phyloP scores from a whole-genome alignment of 192 early-diverging fungal species.

The Haplosporangium gracile region DNA sequence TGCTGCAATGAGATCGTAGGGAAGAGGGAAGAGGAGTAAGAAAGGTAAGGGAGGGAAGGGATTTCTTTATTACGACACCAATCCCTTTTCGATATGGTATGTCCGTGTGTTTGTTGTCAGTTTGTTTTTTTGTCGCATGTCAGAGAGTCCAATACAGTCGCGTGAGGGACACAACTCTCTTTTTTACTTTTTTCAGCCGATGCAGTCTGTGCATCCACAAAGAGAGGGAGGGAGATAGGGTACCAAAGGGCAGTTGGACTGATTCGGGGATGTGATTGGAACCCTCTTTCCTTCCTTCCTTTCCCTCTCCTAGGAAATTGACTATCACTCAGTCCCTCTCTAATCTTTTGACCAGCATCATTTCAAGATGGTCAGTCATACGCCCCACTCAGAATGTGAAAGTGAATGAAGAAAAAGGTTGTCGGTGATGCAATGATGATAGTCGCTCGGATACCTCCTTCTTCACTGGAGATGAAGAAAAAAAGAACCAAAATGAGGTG shows the following conservation, averaged over 20 bases:
- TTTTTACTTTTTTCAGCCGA: neutral
- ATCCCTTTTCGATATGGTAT: neutral
- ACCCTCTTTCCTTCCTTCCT: neutral
- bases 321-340: neutral
- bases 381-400: neutral
- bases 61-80: neutral
- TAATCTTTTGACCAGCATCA: neutral
- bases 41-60: neutral
- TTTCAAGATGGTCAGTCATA: neutral
- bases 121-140: neutral
- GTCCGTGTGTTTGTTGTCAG: neutral
- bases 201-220: neutral
- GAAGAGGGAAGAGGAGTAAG: too few relatives aligned
- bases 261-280: neutral
- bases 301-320: neutral
- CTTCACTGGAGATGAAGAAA: neutral
- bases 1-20: neutral
- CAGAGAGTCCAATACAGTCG: neutral
- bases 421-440: conserved; percentile 1
- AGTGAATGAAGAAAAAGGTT: neutral
- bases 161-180: neutral
- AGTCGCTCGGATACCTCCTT: neutral
- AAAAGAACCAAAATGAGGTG: neutral
- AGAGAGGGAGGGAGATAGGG: neutral
- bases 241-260: neutral